phyloP scores from a whole-genome alignment of 1,284 basidiomycete species.

The Cronartium ribicola region DNA sequence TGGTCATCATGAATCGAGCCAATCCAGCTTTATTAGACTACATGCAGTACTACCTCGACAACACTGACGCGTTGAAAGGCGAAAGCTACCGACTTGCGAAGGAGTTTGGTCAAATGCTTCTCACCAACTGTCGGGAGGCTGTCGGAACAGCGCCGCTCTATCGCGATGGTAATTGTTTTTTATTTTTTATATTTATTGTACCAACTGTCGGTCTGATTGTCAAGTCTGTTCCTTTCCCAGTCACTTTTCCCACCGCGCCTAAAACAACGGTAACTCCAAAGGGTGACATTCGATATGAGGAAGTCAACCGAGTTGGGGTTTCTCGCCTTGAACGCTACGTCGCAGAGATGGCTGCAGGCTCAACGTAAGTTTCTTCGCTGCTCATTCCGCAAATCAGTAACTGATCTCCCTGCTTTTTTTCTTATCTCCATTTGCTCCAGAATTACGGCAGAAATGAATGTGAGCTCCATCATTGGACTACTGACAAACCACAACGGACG shows the following conservation, averaged over 20 bases:
- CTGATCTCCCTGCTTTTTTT: conserved; percentile 56
- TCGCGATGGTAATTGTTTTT: conserved; percentile 71
- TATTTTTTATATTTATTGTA: conserved; percentile 23
- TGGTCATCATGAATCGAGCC: conserved; percentile 93
- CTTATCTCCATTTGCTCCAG: conserved; percentile 9
- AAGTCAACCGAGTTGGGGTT: conserved; percentile 89
- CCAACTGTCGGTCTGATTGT: conserved; percentile 33
- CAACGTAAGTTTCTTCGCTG: conserved; percentile 55
- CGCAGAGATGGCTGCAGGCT: conserved; percentile 89
- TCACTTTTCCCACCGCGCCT: conserved; percentile 96
- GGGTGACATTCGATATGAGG: conserved; percentile 90
- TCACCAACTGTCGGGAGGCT: conserved; percentile 81
- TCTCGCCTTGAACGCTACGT: conserved; percentile 91
- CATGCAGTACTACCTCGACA: conserved; percentile 92
- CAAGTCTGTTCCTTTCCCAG: conserved; percentile 54
- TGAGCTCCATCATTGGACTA: not conserved
- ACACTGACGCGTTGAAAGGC: conserved; percentile 72
- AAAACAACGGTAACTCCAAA: conserved; percentile 86
- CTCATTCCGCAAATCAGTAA: not conserved
- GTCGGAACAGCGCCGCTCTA: conserved; percentile 78
- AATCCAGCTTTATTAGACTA: conserved; percentile 79
- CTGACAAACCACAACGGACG: not conserved
- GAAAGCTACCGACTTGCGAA: conserved; percentile 90
- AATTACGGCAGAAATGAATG: conserved; percentile 61
- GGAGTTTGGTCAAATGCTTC: conserved; percentile 92